These are phyloP conservation scores for Setaria viridis DNA, from an alignment of 202 grass and related monocot genomes.

Conservation along the genomic window DNA sequence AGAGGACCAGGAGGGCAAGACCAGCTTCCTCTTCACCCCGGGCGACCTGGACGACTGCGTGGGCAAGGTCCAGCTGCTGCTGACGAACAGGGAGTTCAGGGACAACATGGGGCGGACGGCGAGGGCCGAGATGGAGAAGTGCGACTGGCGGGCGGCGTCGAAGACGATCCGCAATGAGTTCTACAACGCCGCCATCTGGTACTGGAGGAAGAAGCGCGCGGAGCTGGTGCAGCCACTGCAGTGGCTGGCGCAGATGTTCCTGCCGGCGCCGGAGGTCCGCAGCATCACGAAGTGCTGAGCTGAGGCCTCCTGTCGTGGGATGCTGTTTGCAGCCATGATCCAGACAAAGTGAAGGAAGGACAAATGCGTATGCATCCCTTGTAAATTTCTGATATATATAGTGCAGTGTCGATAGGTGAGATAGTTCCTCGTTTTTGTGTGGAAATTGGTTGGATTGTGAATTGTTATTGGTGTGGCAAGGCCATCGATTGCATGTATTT, in stretches of 20 bases:
- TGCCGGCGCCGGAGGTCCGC: constrained; percentile 38
- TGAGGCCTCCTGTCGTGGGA: constrained; percentile 19
- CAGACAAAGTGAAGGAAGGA: not conserved
- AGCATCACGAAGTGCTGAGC: constrained; percentile 36
- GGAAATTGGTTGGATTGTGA: constrained; percentile 25
- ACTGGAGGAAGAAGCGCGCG: constrained; percentile 79
- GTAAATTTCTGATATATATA: constrained; percentile 48
- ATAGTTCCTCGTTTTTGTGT: constrained; percentile 34
- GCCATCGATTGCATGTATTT: constrained; percentile 29
- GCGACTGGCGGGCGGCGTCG: constrained; percentile 75
- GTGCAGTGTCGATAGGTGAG: constrained; percentile 40
- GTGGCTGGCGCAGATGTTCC: constrained; percentile 61
- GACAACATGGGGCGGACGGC: constrained; percentile 66
- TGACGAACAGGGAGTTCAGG: constrained; percentile 64
- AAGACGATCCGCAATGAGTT: constrained; percentile 87
- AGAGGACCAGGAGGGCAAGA: constrained; percentile 77
- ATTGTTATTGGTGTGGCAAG: constrained; percentile 21
- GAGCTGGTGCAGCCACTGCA: constrained; percentile 66
- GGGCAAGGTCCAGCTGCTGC: constrained; percentile 61
- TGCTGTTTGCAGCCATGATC: constrained; percentile 34
- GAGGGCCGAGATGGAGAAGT: constrained; percentile 82
- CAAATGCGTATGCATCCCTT: constrained; percentile 22
- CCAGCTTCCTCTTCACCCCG: constrained; percentile 79
- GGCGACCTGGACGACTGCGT: constrained; percentile 75
- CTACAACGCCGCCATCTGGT: constrained; percentile 81